phyloP scores from a whole-genome alignment of 2,329 filamentous ascomycete genomes.

The Trichoderma oligosporum region DNA sequence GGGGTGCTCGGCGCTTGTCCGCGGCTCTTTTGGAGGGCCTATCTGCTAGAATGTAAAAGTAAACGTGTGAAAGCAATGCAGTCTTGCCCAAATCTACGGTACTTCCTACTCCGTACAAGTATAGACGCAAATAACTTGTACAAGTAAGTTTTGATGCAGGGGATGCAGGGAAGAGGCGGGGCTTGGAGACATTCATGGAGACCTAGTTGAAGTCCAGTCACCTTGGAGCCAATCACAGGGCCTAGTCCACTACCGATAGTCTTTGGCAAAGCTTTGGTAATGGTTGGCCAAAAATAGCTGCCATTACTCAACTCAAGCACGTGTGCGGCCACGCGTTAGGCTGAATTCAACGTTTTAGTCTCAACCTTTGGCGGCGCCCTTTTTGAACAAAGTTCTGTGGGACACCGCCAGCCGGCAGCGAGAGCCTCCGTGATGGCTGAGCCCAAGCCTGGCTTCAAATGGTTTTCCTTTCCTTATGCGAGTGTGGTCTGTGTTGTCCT shows the following conservation, averaged over 20 bases:
- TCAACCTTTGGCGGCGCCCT: neutral
- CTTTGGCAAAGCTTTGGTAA: constrained; percentile 1
- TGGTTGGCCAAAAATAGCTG: constrained; percentile 16
- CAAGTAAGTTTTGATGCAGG: neutral
- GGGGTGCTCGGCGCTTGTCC: constrained; percentile 14
- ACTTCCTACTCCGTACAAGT: too few relatives aligned
- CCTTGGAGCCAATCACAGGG: neutral
- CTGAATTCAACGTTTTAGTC: constrained; percentile 14
- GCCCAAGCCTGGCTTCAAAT: neutral
- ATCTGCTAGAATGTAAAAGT: too few relatives aligned
- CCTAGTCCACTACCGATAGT: neutral
- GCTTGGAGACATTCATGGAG: neutral
- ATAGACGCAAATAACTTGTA: neutral
- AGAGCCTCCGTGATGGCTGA: constrained; percentile 16
- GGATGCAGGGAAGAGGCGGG: neutral
- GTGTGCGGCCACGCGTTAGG: constrained; percentile 15
- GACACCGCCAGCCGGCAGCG: constrained; percentile 17
- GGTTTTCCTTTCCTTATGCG: neutral
- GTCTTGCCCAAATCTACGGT: constrained; percentile 6
- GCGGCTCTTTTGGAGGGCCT: constrained; percentile 16
- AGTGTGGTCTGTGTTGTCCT: neutral
- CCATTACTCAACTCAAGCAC: constrained; percentile 6
- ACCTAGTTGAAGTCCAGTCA: neutral
- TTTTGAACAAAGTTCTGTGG: neutral
- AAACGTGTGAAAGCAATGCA: neutral